These are phyloP conservation scores for Hypoxylon sp. DNA, from an alignment of 2,329 filamentous ascomycete genomes.

Conservation along the genomic window DNA sequence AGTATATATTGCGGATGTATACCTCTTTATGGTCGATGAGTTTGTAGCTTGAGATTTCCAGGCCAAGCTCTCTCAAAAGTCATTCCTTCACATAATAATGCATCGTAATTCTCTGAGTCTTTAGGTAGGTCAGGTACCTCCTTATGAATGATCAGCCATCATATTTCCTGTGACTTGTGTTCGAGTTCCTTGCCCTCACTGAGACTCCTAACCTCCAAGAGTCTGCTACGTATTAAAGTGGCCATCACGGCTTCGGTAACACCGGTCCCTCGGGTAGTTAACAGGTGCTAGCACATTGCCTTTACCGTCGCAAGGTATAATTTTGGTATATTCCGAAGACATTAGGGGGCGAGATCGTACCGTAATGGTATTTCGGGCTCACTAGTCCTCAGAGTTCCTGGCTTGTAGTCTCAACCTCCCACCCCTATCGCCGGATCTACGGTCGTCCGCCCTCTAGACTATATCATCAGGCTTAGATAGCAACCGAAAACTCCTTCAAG, in stretches of 20 bases:
- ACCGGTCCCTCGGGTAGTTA: background rate
- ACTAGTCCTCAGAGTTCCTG: background rate
- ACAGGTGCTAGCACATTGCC: background rate
- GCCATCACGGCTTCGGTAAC: background rate
- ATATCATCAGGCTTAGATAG: too few relatives aligned
- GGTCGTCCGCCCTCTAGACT: background rate
- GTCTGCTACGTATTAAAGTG: background rate
- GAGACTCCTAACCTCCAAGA: background rate
- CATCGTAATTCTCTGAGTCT: background rate
- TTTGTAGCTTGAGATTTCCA: background rate
- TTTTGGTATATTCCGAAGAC: background rate
- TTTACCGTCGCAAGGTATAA: background rate
- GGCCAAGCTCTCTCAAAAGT: background rate
- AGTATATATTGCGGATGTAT: constrained; percentile 12
- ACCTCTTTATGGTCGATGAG: background rate
- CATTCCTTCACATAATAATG: background rate
- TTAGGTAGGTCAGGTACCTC: too few relatives aligned
- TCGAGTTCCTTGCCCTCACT: background rate
- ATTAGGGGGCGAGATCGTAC: background rate
- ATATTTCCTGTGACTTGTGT: constrained; percentile 2
- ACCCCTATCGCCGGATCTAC: background rate
- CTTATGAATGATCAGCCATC: background rate
- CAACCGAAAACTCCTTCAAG: too few relatives aligned
- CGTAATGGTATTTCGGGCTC: background rate
- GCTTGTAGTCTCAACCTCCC: background rate